Conservation (phyloP, 169 alveolate species). For the Eimeria falciformis region DNA sequence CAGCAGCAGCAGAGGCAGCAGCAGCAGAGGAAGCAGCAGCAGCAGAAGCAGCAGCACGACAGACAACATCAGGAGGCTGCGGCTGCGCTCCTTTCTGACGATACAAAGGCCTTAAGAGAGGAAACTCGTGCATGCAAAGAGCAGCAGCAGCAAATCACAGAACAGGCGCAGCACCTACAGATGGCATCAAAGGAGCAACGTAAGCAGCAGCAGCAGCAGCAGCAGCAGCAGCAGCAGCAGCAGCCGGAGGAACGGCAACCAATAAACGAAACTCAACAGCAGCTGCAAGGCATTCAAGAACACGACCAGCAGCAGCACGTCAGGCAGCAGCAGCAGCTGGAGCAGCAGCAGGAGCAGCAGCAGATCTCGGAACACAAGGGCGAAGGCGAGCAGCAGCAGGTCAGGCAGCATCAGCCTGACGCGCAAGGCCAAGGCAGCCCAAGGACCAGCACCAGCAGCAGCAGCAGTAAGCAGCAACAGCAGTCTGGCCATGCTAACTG, state of each 20-base stretch:
- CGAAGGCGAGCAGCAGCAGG: no score
- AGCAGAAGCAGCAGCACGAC: not conserved
- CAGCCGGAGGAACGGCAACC: not conserved
- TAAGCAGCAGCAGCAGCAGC: not conserved
- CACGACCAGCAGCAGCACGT: not conserved
- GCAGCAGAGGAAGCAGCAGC: slow-evolving; percentile 11
- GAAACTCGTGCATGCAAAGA: not conserved
- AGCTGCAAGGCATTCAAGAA: not conserved
- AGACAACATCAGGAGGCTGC: not conserved
- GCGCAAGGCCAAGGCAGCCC: no score
- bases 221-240: slow-evolving; percentile 26
- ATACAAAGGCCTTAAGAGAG: not conserved
- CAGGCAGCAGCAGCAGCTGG: not conserved
- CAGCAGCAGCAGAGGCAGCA: not conserved
- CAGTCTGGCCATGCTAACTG: not conserved
- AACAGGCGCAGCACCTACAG: not conserved
- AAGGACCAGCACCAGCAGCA: no score
- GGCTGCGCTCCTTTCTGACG: not conserved
- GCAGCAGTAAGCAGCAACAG: not conserved
- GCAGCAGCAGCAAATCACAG: not conserved
- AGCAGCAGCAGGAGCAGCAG: no score
- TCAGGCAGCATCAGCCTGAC: no score
- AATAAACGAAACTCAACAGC: not conserved
- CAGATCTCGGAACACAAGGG: no score
- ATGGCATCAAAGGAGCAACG: not conserved